Evolutionary conservation across 2,329 filamentous ascomycete species (phyloP), one percentile per base, ranked within the genome.

Genomic region (Chaetothyriales sp.): DNA sequence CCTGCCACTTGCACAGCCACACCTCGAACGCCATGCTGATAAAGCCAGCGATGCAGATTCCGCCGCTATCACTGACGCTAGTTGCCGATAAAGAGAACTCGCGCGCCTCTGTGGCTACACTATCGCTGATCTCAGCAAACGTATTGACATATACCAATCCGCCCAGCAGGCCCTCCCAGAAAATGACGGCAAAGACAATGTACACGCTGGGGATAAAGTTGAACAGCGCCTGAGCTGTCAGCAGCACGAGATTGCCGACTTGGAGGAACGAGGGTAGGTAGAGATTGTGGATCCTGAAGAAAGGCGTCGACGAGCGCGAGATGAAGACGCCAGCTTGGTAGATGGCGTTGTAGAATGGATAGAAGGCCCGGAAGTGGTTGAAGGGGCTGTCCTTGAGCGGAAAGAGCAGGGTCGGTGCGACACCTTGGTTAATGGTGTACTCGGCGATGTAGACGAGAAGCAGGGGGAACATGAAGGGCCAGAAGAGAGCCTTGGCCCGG

Each of bases 401-500:
- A 63, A 95, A 98, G 3, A 98, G 77, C 0, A 96, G 73, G 0
- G 88, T 95, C 0, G 92, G 90, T 0, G 87, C 75, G 0, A 96
- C 87, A 36, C 89, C 90, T 70, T 95, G 89, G 69, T 96, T 96
- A 67, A 96, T 95, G 50, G 86, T 93, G 65, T 98, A 98, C 70
- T 98, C 92, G 51, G 89, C 87, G 36, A 96, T 78, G 65, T 95
- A 98, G 26, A 98, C 92, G 15, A 96, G 71, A 32, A 96, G 74
- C 12, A 98, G 75, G 0, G 92, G 92, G 2, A 94, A 74, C 88
- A 98, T 96, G 65, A 81, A 83, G 8, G 79, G 79, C 44, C 93
- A 71, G 62, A 95, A 83, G 1, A 96, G 73, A 0, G 75, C 73
- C 54, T 70, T 75, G 0, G 83, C 79, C 3, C 86, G 81, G n/a